Base-by-base conservation (phyloP, 805 yeast genomes). In the Lipomyces orientalis region DNA sequence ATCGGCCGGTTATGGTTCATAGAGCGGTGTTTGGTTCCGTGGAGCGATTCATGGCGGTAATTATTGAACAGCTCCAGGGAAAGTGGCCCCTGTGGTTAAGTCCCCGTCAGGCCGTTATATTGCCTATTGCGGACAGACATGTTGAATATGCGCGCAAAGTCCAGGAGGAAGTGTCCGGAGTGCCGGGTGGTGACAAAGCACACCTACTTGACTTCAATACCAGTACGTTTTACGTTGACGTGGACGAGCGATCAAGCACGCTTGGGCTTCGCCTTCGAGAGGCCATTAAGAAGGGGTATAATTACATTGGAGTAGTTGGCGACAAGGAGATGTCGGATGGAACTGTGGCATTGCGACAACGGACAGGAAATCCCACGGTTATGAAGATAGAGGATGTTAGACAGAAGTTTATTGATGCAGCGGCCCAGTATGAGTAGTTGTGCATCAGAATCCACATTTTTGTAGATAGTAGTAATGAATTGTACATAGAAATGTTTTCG, bases 51-150 rank as follows among this genome's bases (percentile, higher is more conserved):
- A 80, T 95, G 79, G 97, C 98, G 1, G 85, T 95, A 67, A 81
- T 95, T 68, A 87, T 95, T 62, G 98, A 95, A 76, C 96, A 93
- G 71, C 91, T 88, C 77, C 86, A 86, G 65, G 99, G 98, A 0
- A 88, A 89, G 73, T 95, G 98, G 98, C 99, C 99, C 9, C 93
- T 95, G 76, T 95, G 99, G 99, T 76, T 95, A 56, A 91, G 89
- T 71, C 98, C 98, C 6, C 84, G 96, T 69, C 99, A 95, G 77
- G 95, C 94, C 0, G 83, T 90, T 52, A 83, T 95, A 1, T 83
- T 95, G 5, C 98, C 99, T 0, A 87, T 93, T 4, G 77, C 80
- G 3, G 87, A 88, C 65, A 87, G 87, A 0, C 79, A 83, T 9
- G 93, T 46, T 12, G 84, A 79, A 9, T 84, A 84, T 62, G 90